Evolutionary conservation across 352 stramenopile genomes (phyloP), one percentile per base, ranked within the genome.

Genomic region (Phytophthora niederhauseri): DNA sequence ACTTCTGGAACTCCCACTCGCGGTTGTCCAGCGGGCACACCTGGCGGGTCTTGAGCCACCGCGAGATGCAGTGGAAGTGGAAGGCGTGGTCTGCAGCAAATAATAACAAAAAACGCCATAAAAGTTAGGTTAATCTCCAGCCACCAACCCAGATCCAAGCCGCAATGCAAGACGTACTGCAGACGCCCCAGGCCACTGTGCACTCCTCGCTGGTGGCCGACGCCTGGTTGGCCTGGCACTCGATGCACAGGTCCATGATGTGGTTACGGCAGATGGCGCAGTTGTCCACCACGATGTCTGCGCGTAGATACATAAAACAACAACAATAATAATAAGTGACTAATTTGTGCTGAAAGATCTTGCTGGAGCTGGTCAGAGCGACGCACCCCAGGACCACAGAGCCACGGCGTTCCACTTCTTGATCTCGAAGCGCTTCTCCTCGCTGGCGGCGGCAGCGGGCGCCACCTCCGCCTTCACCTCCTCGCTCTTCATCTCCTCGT

Each of bases 1-100:
- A 96, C 84, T 99, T 99, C 64, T 98, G 93, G 88, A 99, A 99
- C 65, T 99, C 98, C 98, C 98, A 99, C 87, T 99, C 98, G 77
- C 98, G 98, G 85, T 99, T 99, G 87, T 98, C 99, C 51, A 99
- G 80, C 41, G 98, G 98, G 89, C 98, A 99, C 51, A 99, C 97
- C 69, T 98, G 97, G 53, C 97, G 85, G 19, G 98, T 99, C 87
- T 99, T 99, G 56, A 99, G 86, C 98, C 98, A 99, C 66, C 98
- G 93, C 72, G 98, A 98, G 72, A 99, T 99, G 85, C 98, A 99
- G 85, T 99, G 97, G 60, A 99, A 98, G 85, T 99, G 98, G 84
- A 99, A 99, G 11, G 98, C 97, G 75, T 99, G 98, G 73, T 98
- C 96, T 93, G 86, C 93, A 67, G 57, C 80, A 84, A 70, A 63